Base-by-base conservation (phyloP, 139 green algal species). In the Chlamydomonas sp. region DNA sequence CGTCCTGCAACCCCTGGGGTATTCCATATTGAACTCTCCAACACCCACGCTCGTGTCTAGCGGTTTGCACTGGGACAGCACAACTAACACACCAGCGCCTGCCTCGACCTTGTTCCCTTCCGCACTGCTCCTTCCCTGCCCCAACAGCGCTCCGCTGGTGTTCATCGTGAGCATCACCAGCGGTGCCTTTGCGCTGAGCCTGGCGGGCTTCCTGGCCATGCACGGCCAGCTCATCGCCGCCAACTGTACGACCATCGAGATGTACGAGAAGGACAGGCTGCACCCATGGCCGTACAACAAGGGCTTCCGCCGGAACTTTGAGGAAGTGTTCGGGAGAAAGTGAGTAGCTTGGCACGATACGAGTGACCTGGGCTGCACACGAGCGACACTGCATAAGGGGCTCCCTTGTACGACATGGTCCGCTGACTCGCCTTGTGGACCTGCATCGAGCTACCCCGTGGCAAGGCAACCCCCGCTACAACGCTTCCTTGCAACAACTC, bases 221-320 rank as follows among this genome's bases (percentile, higher is more conserved):
- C 96, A 98, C 78, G 77, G 59, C 7, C 90, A 92, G 83, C 87
- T 95, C 62, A n/a, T 95, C 5, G 86, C 74, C 0, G 78, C 83
- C 63, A 98, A 97, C 87, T 94, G 90, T 77, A 98, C 94, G 5
- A 98, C 96, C 2, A 98, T 98, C 77, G 96, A 98, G 89, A 97
- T 97, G 87, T 98, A 97, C 78, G 96, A 98, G 85, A 98, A 98
- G 90, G 87, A 91, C 71, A 86, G 92, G n/a, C 83, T 95, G 64
- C 93, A 93, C 73, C 91, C 94, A 0, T 98, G 95, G 95, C 95
- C 94, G 0, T 97, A 97, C 87, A 93, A 98, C 85, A 93, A 90
- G 79, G 96, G 96, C 57, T 72, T 85, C 6, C 67, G 78, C 14
- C 68, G 88, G 3, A 98, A 98, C 85, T 94, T 96, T 59, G 80